Percentiles rank a stretch among this genome's conserved stretches.
phyloP scores from a whole-genome alignment of 2,329 filamentous ascomycete genomes.

The Tolypocladium endophyticum region DNA sequence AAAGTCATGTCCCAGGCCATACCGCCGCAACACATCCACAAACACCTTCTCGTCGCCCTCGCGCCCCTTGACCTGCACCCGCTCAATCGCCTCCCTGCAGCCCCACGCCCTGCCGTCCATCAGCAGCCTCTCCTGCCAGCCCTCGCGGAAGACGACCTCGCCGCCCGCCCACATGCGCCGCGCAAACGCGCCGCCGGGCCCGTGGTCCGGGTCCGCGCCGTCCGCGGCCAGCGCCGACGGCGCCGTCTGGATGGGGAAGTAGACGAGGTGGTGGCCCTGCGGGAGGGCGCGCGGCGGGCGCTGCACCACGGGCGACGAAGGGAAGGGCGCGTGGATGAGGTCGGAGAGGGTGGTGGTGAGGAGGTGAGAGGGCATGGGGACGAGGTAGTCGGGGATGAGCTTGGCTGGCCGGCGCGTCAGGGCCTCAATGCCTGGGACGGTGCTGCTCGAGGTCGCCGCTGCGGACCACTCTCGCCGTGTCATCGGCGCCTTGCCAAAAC shows the following conservation, averaged over 20 bases:
- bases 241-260: conserved; percentile 66
- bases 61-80: conserved; percentile 22
- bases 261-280: conserved; percentile 71
- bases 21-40: conserved; percentile 39
- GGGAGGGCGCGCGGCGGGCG: conserved; percentile 33
- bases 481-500: neutral
- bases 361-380: conserved; percentile 53
- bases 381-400: conserved; percentile 32
- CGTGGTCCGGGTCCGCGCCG: conserved; percentile 74
- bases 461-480: neutral
- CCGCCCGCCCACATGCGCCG: conserved; percentile 88
- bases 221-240: conserved; percentile 59
- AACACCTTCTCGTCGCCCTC: conserved; percentile 33
- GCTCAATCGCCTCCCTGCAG: conserved; percentile 36
- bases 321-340: conserved; percentile 27
- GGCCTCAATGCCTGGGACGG: conserved; percentile 4
- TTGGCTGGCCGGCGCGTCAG: conserved; percentile 19
- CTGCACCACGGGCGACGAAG: conserved; percentile 6
- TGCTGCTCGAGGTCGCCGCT: neutral
- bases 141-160: conserved; percentile 42
- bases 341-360: conserved; percentile 52
- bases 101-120: conserved; percentile 28
- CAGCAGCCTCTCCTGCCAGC: conserved; percentile 17
- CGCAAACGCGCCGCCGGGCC: conserved; percentile 59
- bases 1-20: conserved; percentile 19